Evolutionary conservation across 768 basidiomycete genomes (phyloP).

Genomic region (Solioccasus polychromus): DNA sequence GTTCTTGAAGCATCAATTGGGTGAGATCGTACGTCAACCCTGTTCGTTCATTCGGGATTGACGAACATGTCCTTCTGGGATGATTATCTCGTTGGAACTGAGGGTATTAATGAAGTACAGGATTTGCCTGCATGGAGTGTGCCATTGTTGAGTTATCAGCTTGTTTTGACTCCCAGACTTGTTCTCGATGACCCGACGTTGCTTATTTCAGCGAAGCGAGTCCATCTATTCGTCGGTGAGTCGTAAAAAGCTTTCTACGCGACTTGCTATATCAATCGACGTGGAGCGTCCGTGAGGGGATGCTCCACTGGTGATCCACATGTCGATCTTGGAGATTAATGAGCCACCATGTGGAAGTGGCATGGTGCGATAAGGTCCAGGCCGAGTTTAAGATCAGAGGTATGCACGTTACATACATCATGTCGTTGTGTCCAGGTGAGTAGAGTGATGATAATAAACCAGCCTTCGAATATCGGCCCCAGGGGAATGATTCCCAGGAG

Average conservation of each 20-base stretch:
- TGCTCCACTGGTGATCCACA: neutral
- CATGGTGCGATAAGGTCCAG: neutral
- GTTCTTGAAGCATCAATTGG: too few relatives aligned
- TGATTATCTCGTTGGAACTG: too few relatives aligned
- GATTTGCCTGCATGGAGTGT: too few relatives aligned
- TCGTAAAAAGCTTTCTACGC: neutral
- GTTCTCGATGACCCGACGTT: too few relatives aligned
- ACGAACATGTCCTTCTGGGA: too few relatives aligned
- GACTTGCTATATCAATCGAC: neutral
- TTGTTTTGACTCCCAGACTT: too few relatives aligned
- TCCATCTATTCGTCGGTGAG: too few relatives aligned
- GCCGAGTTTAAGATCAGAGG: neutral
- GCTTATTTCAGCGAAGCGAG: too few relatives aligned
- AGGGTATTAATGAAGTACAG: too few relatives aligned
- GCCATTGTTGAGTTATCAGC: too few relatives aligned
- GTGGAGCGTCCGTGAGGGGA: neutral
- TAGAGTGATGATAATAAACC: neutral
- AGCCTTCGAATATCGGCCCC: neutral
- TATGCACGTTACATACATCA: neutral
- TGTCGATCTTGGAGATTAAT: constrained; percentile 1
- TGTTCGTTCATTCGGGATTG: too few relatives aligned
- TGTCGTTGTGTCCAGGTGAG: neutral
- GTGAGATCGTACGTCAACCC: too few relatives aligned
- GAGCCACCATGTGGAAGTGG: neutral
- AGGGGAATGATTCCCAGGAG: neutral